Conservation (phyloP, 1,284 basidiomycete species). For the Ustilago bromivora region DNA sequence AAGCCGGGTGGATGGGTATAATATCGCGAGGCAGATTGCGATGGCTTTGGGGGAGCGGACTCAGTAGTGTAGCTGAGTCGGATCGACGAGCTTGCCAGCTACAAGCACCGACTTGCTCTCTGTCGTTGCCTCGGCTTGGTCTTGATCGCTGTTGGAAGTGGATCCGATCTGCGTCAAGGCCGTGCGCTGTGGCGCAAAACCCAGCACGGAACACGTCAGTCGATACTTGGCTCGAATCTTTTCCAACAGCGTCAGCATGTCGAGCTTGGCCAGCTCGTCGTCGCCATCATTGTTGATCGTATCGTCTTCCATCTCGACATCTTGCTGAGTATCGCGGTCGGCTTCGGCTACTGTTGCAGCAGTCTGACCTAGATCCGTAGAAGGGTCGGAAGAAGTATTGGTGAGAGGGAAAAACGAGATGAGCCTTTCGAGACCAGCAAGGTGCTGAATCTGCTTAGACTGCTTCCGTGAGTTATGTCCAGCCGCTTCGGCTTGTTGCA, state of each 20-base stretch:
- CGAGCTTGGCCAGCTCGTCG: slow-evolving; percentile 71
- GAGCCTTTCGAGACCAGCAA: slow-evolving; percentile 76
- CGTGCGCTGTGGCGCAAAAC: slow-evolving; percentile 74
- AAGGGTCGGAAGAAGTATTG: slow-evolving; percentile 69
- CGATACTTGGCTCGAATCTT: slow-evolving; percentile 90
- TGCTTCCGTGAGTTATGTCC: slow-evolving; percentile 52
- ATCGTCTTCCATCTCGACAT: slow-evolving; percentile 22
- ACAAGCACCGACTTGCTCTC: slow-evolving; percentile 40
- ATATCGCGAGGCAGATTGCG: background rate
- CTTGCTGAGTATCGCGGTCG: slow-evolving; percentile 66
- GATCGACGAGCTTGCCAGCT: slow-evolving; percentile 51
- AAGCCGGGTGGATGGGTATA: background rate
- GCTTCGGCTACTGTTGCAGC: slow-evolving; percentile 12
- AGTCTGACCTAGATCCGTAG: slow-evolving; percentile 30
- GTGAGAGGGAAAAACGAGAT: slow-evolving; percentile 79
- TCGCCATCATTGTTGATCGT: slow-evolving; percentile 34
- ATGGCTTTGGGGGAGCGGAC: background rate
- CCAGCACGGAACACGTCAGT: slow-evolving; percentile 84
- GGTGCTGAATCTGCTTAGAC: slow-evolving; percentile 75
- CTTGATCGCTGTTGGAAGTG: background rate
- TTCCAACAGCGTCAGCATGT: slow-evolving; percentile 80
- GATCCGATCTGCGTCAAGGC: slow-evolving; percentile 12
- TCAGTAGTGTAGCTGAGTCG: slow-evolving; percentile 49
- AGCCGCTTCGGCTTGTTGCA: slow-evolving; percentile 33
- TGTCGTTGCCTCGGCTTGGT: slow-evolving; percentile 3